Conservation (phyloP, 2,329 filamentous ascomycete species). For the Hymenoscyphus salicellus region DNA sequence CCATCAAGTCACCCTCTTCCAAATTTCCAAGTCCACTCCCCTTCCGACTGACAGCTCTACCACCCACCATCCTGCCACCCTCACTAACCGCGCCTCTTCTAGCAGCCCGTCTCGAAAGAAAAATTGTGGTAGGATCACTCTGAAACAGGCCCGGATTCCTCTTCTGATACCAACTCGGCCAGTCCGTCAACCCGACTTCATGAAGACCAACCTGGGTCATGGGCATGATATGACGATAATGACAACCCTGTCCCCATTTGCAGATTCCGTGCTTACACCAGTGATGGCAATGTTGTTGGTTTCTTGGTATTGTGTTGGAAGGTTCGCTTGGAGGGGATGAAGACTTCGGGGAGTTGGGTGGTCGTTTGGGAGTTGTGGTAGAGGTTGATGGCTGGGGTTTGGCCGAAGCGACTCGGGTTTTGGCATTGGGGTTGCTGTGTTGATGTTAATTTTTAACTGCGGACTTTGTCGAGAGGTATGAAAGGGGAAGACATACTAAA, state of each 20-base stretch:
- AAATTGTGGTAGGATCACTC: slow-evolving; percentile 1
- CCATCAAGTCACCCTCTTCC: slow-evolving; percentile 1
- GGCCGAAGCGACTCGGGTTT: background rate
- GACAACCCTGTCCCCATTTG: slow-evolving; percentile 44
- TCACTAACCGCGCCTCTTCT: background rate
- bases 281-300: slow-evolving; percentile 40
- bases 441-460: background rate
- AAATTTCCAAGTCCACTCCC: background rate
- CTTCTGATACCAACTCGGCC: slow-evolving; percentile 44
- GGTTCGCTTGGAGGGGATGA: background rate
- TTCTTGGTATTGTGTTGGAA: background rate
- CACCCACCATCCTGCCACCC: background rate
- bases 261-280: slow-evolving; percentile 51
- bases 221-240: slow-evolving; percentile 49
- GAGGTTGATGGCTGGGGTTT: background rate
- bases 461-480: background rate
- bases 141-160: slow-evolving; percentile 28
- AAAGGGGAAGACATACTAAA: background rate
- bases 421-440: background rate
- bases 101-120: background rate
- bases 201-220: slow-evolving; percentile 40
- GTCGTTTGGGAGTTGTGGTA: slow-evolving; percentile 1
- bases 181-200: slow-evolving; percentile 42
- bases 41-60: background rate
- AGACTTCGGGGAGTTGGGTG: slow-evolving; percentile 4